Evolutionary conservation across 371 early-diverging fungal genomes (phyloP).

Genomic region (Mucor lusitanicus): DNA sequence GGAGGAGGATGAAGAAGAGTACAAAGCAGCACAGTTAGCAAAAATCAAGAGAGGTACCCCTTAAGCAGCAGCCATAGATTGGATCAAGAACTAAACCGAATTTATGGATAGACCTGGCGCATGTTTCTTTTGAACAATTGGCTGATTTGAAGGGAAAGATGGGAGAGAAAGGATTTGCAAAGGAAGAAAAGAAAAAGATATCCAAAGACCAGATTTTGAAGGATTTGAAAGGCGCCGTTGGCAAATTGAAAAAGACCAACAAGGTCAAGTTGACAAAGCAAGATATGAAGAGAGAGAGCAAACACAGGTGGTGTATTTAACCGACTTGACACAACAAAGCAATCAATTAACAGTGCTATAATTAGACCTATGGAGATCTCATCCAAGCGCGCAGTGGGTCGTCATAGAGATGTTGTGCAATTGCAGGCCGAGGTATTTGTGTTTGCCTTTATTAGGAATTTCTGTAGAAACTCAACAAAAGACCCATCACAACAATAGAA

Average conservation of each 20-base stretch:
- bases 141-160: slow-evolving; percentile 76
- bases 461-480: neutral
- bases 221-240: slow-evolving; percentile 39
- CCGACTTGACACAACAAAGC: neutral
- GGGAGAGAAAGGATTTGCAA: slow-evolving; percentile 26
- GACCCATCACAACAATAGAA: slow-evolving; percentile 37
- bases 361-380: slow-evolving; percentile 77
- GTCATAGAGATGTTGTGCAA: slow-evolving; percentile 77
- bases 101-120: slow-evolving; percentile 58
- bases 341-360: neutral
- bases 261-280: slow-evolving; percentile 41
- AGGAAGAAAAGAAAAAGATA: slow-evolving; percentile 18
- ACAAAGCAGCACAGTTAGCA: slow-evolving; percentile 29
- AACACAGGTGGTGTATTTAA: slow-evolving; percentile 38
- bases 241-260: slow-evolving; percentile 41
- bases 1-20: slow-evolving; percentile 23
- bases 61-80: neutral
- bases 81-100: neutral
- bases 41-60: slow-evolving; percentile 51
- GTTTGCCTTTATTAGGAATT: neutral
- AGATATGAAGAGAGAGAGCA: slow-evolving; percentile 50
- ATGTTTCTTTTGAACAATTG: slow-evolving; percentile 81
- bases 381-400: slow-evolving; percentile 79
- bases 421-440: slow-evolving; percentile 48
- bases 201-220: slow-evolving; percentile 40